Conservation (phyloP, 805 yeast species). For the Barnettozyma californica region DNA sequence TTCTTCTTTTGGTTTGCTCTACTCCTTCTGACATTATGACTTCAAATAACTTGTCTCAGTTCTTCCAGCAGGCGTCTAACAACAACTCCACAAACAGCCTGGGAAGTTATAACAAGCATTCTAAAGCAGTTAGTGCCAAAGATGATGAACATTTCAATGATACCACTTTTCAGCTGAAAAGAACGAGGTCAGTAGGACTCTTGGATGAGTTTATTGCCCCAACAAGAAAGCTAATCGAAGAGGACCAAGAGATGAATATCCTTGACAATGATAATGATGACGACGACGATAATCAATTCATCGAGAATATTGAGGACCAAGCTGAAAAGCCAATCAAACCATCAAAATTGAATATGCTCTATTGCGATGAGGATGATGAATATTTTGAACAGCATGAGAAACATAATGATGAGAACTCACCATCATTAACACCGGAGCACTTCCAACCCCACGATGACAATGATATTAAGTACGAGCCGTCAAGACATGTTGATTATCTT, state of each 20-base stretch:
- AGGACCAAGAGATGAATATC: conserved; percentile 15
- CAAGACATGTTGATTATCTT: conserved; percentile 88
- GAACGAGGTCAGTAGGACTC: conserved; percentile 80
- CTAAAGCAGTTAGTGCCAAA: conserved; percentile 55
- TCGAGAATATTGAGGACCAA: conserved; percentile 20
- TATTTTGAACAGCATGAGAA: conserved; percentile 8
- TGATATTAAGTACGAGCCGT: conserved; percentile 74
- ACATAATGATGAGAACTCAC: conserved; percentile 22
- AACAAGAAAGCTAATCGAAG: conserved; percentile 33
- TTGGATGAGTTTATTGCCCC: conserved; percentile 64
- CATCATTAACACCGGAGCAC: conserved; percentile 25
- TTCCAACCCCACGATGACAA: conserved; percentile 66
- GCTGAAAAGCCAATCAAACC: conserved; percentile 6
- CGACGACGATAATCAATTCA: conserved; percentile 17
- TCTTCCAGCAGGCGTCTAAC: conserved; percentile 16
- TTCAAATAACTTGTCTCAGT: conserved; percentile 19
- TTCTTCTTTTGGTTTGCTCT: background rate
- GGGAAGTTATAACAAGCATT: conserved; percentile 14
- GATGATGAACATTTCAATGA: conserved; percentile 66
- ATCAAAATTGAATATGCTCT: conserved; percentile 12
- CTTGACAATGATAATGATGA: conserved; percentile 12
- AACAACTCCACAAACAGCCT: background rate
- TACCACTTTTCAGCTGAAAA: conserved; percentile 66
- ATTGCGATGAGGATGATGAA: conserved; percentile 14
- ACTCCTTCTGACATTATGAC: conserved; percentile 1